Conservation (phyloP, 345 rosid species). For the Rhodomyrtus tomentosa region DNA sequence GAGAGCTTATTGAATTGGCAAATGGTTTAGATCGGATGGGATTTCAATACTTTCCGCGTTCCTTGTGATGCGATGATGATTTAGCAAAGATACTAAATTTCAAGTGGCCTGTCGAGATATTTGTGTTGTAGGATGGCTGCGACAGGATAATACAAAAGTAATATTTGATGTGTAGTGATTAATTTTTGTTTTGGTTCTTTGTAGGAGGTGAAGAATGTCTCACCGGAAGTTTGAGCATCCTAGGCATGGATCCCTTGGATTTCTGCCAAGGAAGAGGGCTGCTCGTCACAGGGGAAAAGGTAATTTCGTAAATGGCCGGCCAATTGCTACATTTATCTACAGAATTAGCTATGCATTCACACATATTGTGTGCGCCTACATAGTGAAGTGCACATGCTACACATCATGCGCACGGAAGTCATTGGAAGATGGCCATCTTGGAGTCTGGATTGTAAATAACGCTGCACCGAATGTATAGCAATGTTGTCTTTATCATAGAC, state of each 20-base stretch:
- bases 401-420: background rate
- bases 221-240: constrained; percentile 17
- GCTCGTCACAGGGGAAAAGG: constrained; percentile 2
- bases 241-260: constrained; percentile 33
- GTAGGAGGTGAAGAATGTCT: background rate
- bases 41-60: background rate
- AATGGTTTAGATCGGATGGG: background rate
- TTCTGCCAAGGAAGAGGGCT: constrained; percentile 14
- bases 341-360: background rate
- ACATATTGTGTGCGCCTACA: background rate
- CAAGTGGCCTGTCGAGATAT: background rate
- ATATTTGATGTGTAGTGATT: background rate
- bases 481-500: background rate
- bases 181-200: background rate
- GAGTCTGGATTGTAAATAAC: background rate
- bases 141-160: background rate
- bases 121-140: background rate
- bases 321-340: background rate
- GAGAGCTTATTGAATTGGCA: background rate
- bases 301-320: background rate
- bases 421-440: background rate
- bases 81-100: background rate
- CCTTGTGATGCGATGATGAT: background rate
- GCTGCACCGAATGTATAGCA: background rate
- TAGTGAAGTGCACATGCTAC: background rate